phyloP scores from a whole-genome alignment of 768 basidiomycete genomes.

The Panus rudis region DNA sequence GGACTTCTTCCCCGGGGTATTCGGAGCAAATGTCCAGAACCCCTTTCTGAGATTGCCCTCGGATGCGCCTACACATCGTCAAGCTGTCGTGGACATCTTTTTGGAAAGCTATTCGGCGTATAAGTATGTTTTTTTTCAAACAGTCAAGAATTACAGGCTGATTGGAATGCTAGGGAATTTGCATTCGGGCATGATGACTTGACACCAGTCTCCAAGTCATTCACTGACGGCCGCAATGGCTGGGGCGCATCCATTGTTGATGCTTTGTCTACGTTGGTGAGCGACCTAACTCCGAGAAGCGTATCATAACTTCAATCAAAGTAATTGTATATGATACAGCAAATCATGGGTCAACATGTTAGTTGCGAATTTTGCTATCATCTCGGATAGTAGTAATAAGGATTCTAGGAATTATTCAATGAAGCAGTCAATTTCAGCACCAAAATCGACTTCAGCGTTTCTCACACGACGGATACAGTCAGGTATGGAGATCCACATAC shows the following conservation, averaged over 20 bases:
- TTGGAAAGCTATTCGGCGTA: conserved; percentile 47
- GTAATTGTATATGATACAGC: too few species aligned
- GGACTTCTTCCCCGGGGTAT: conserved; percentile 10
- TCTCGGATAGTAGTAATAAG: too few species aligned
- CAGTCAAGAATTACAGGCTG: neutral
- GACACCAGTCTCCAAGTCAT: conserved; percentile 38
- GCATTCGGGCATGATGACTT: conserved; percentile 61
- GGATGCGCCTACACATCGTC: conserved; percentile 28
- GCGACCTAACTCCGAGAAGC: too few species aligned
- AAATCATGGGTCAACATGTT: conserved; percentile 47
- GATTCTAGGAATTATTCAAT: conserved; percentile 40
- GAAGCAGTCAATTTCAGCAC: conserved; percentile 48
- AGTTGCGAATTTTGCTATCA: too few species aligned
- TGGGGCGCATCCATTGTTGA: conserved; percentile 64
- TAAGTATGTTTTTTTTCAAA: conserved; percentile 31
- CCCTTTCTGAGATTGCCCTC: conserved; percentile 36
- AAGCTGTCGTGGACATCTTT: conserved; percentile 44
- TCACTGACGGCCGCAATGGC: conserved; percentile 28
- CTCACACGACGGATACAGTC: conserved; percentile 39
- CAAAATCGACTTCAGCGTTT: conserved; percentile 48
- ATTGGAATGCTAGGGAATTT: conserved; percentile 31
- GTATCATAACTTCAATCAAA: too few species aligned
- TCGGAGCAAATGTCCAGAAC: conserved; percentile 39
- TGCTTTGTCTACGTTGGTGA: conserved; percentile 54
- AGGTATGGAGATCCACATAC: conserved; percentile 43